A percentile compares a stretch with the other conserved stretches of the same genome.
Conservation (phyloP, 257 asterid genomes). For the Forsythia viridissima region DNA sequence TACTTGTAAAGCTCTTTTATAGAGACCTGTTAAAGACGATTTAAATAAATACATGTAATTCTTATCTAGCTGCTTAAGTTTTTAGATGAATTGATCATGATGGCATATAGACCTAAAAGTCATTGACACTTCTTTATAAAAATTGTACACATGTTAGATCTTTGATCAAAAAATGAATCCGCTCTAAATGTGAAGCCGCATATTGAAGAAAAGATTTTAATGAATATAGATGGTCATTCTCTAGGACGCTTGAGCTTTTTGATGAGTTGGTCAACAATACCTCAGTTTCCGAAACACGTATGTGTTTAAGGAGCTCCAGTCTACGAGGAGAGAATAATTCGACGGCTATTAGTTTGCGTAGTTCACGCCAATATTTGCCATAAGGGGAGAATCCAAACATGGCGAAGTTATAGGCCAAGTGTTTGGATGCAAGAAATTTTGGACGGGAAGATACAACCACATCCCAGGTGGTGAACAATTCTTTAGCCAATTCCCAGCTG, state of each 20-base stretch:
- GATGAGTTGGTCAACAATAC: neutral
- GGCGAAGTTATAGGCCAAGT: constrained; percentile 18
- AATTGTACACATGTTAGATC: too few relatives aligned
- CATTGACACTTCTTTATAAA: too few relatives aligned
- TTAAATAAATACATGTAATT: neutral
- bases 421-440: neutral
- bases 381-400: constrained; percentile 29
- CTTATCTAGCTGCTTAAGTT: neutral
- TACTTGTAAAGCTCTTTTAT: constrained; percentile 20
- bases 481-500: constrained; percentile 18
- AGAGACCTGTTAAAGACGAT: neutral
- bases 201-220: too few relatives aligned
- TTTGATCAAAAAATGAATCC: too few relatives aligned
- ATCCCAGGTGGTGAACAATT: constrained; percentile 21
- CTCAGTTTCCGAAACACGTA: constrained; percentile 19
- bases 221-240: too few relatives aligned
- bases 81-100: neutral
- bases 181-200: too few relatives aligned
- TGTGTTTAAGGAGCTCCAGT: constrained; percentile 14
- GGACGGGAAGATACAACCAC: constrained; percentile 13
- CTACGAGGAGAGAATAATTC: constrained; percentile 21
- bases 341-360: constrained; percentile 10
- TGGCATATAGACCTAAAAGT: too few relatives aligned
- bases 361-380: constrained; percentile 23
- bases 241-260: neutral